These are phyloP conservation scores for Clavispora vitiphila DNA, from an alignment of 805 yeast genomes.

Conservation along the genomic window DNA sequence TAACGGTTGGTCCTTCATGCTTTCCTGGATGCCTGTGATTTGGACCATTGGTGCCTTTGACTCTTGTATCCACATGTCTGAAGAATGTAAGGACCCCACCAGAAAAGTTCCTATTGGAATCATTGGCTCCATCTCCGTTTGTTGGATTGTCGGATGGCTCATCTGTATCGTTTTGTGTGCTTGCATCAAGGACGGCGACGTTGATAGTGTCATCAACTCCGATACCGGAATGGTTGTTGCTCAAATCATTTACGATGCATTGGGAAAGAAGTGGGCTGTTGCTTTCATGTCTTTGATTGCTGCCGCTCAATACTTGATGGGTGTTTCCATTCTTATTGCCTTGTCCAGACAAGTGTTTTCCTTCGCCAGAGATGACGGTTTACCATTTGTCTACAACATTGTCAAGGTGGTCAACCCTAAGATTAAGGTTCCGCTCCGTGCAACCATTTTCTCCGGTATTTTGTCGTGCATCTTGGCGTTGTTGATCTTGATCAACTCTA, in stretches of 20 bases:
- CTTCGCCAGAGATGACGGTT: slow-evolving; percentile 69
- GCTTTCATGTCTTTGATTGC: slow-evolving; percentile 56
- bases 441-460: slow-evolving; percentile 23
- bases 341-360: slow-evolving; percentile 70
- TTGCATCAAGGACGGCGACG: slow-evolving; percentile 42
- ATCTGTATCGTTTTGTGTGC: slow-evolving; percentile 35
- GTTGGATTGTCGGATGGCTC: slow-evolving; percentile 51
- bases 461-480: slow-evolving; percentile 6
- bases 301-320: slow-evolving; percentile 60
- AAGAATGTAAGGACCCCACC: slow-evolving; percentile 63
- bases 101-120: slow-evolving; percentile 64
- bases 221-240: slow-evolving; percentile 56
- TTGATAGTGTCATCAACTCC: slow-evolving; percentile 14
- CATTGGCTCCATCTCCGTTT: slow-evolving; percentile 47
- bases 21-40: slow-evolving; percentile 56
- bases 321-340: slow-evolving; percentile 55
- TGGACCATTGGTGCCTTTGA: slow-evolving; percentile 74
- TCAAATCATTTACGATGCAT: slow-evolving; percentile 53
- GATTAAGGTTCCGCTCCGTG: slow-evolving; percentile 57
- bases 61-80: slow-evolving; percentile 63
- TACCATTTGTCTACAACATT: slow-evolving; percentile 40
- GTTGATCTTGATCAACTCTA: slow-evolving; percentile 6
- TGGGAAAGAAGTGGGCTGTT: slow-evolving; percentile 44
- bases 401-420: slow-evolving; percentile 48
- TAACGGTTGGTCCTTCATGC: slow-evolving; percentile 49